These are phyloP conservation scores for Peribolospora baueri DNA, from an alignment of 768 basidiomycete genomes.

Conservation along the genomic window DNA sequence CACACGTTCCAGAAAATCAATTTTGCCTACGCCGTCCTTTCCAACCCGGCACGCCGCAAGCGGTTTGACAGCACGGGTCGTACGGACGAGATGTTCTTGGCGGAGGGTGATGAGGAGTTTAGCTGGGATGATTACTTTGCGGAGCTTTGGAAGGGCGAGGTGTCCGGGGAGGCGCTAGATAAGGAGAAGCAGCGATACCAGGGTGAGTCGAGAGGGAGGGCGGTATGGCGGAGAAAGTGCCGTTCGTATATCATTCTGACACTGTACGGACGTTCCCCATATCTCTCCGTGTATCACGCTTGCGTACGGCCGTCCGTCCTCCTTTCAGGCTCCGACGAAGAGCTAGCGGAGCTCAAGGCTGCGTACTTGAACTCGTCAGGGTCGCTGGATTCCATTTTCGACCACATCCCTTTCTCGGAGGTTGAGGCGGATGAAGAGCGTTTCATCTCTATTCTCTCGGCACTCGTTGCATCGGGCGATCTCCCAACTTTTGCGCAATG, in stretches of 20 bases:
- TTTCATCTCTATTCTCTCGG: constrained; percentile 42
- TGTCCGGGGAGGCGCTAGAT: too few relatives aligned
- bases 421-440: constrained; percentile 57
- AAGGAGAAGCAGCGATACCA: neutral
- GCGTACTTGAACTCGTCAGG: constrained; percentile 50
- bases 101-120: constrained; percentile 32
- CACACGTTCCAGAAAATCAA: constrained; percentile 57
- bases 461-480: constrained; percentile 36
- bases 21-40: constrained; percentile 66
- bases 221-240: constrained; percentile 32
- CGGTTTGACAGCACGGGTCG: constrained; percentile 62
- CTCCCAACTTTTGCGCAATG: constrained; percentile 35
- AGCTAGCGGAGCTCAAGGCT: constrained; percentile 45
- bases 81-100: constrained; percentile 39
- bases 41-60: constrained; percentile 45
- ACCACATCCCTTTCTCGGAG: constrained; percentile 51
- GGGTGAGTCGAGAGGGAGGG: constrained; percentile 12
- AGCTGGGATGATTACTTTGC: constrained; percentile 79
- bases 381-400: constrained; percentile 53
- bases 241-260: too few relatives aligned
- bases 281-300: too few relatives aligned
- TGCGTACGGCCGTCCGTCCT: neutral
- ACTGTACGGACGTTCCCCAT: too few relatives aligned
- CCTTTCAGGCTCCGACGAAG: constrained; percentile 48
- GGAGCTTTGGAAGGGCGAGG: too few relatives aligned